phyloP scores from a whole-genome alignment of 31 red algal species.

The Asparagopsis taxiformis region DNA sequence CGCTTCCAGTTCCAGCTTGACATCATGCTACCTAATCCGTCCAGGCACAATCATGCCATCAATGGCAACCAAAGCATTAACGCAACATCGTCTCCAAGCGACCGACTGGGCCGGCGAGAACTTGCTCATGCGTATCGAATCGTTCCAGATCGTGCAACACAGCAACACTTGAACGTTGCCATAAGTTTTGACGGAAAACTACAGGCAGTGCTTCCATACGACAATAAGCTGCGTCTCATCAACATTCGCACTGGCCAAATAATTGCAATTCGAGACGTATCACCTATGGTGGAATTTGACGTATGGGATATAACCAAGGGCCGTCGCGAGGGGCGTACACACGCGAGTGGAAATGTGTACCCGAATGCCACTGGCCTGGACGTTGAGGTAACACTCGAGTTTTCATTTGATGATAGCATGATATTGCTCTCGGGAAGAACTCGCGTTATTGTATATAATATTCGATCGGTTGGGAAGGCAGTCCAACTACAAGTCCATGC shows the following conservation, averaged over 20 bases:
- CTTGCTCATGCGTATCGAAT: too few relatives aligned
- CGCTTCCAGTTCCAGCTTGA: constrained; percentile 97
- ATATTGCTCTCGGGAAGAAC: constrained; percentile 9
- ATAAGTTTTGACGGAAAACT: too few relatives aligned
- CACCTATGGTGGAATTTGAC: constrained; percentile 11
- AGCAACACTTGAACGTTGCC: constrained; percentile 42
- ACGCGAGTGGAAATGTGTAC: constrained; percentile 1
- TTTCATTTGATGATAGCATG: not conserved
- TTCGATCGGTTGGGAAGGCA: not conserved
- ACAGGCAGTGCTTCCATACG: constrained; percentile 68
- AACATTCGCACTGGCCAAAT: not conserved
- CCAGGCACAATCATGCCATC: constrained; percentile 92
- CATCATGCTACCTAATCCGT: too few relatives aligned
- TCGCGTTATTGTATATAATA: constrained; percentile 1
- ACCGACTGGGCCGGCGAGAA: not conserved
- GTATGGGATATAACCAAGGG: constrained; percentile 23
- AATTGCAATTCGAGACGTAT: not conserved
- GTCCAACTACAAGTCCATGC: not conserved
- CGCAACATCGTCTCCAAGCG: too few relatives aligned
- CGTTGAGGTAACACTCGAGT: constrained; percentile 28
- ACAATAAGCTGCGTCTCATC: constrained; percentile 43
- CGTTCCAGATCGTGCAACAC: constrained; percentile 29
- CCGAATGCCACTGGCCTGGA: constrained; percentile 45
- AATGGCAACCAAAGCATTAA: constrained; percentile 86
- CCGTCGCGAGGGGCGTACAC: not conserved